Conservation (phyloP, 1,284 basidiomycete genomes). For the Ceratobasidium sp. region DNA sequence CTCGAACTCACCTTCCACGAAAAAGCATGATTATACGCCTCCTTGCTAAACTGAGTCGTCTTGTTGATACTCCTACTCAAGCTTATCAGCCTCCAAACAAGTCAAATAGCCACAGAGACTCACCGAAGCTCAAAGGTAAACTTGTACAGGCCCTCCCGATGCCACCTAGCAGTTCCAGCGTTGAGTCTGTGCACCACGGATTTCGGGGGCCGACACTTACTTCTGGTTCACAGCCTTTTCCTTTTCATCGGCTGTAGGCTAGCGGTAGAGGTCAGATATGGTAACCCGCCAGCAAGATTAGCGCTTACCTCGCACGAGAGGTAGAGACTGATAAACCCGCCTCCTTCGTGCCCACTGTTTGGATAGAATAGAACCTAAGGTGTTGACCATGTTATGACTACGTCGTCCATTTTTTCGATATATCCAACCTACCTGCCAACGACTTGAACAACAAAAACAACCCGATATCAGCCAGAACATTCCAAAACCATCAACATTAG, state of each 20-base stretch:
- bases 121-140: slow-evolving; percentile 83
- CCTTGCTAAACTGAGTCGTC: slow-evolving; percentile 74
- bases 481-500: neutral
- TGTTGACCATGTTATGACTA: slow-evolving; percentile 63
- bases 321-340: slow-evolving; percentile 77
- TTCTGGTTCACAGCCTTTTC: slow-evolving; percentile 75
- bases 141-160: slow-evolving; percentile 84
- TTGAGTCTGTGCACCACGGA: neutral
- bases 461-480: neutral
- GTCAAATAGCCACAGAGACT: neutral
- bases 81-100: neutral
- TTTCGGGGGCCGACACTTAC: slow-evolving; percentile 58
- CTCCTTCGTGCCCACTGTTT: slow-evolving; percentile 75
- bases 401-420: neutral
- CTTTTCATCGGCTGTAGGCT: slow-evolving; percentile 82
- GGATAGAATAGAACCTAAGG: slow-evolving; percentile 85
- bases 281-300: slow-evolving; percentile 7
- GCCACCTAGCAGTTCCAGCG: slow-evolving; percentile 68
- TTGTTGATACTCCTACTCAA: slow-evolving; percentile 64
- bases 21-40: slow-evolving; percentile 87
- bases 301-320: slow-evolving; percentile 80
- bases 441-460: slow-evolving; percentile 46
- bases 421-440: slow-evolving; percentile 71
- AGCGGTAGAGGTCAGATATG: slow-evolving; percentile 15
- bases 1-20: slow-evolving; percentile 73